These are phyloP conservation scores for Suaeda aralocaspica DNA, from an alignment of 148 eudicot species.

Conservation along the genomic window DNA sequence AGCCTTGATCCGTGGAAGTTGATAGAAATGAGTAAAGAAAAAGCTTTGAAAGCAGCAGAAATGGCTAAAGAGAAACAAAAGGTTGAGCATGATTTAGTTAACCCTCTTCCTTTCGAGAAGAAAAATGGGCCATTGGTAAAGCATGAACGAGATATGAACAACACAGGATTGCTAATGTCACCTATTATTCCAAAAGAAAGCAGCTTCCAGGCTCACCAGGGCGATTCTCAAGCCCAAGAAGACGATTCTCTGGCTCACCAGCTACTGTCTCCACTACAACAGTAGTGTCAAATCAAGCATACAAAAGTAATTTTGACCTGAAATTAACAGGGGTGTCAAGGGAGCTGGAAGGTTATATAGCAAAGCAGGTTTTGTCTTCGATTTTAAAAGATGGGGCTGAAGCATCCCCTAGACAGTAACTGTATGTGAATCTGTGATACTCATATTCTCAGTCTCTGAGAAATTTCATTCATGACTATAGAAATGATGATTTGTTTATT, in stretches of 20 bases:
- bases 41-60: slow-evolving; percentile 70
- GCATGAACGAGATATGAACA: slow-evolving; percentile 26
- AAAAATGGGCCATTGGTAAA: slow-evolving; percentile 58
- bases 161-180: slow-evolving; percentile 25
- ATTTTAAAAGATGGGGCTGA: slow-evolving; percentile 54
- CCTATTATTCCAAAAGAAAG: slow-evolving; percentile 35
- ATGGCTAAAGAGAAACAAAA: slow-evolving; percentile 42
- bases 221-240: slow-evolving; percentile 73
- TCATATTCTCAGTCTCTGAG: slow-evolving; percentile 53
- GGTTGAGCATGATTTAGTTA: slow-evolving; percentile 33
- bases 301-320: slow-evolving; percentile 64
- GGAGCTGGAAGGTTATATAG: slow-evolving; percentile 76
- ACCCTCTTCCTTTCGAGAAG: slow-evolving; percentile 77
- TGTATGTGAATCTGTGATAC: too few species aligned
- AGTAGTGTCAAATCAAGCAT: slow-evolving; percentile 40
- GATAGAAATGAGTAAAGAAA: slow-evolving; percentile 67
- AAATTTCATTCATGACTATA: slow-evolving; percentile 18
- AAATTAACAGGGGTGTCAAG: slow-evolving; percentile 70
- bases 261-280: slow-evolving; percentile 14
- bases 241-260: slow-evolving; percentile 74
- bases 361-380: slow-evolving; percentile 71
- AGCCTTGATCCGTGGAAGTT: slow-evolving; percentile 90
- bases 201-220: slow-evolving; percentile 45
- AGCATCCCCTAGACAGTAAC: slow-evolving; percentile 54
- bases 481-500: background rate